Base-by-base conservation (phyloP, 176 grass and related monocot species). In the Ensete glaucum region DNA sequence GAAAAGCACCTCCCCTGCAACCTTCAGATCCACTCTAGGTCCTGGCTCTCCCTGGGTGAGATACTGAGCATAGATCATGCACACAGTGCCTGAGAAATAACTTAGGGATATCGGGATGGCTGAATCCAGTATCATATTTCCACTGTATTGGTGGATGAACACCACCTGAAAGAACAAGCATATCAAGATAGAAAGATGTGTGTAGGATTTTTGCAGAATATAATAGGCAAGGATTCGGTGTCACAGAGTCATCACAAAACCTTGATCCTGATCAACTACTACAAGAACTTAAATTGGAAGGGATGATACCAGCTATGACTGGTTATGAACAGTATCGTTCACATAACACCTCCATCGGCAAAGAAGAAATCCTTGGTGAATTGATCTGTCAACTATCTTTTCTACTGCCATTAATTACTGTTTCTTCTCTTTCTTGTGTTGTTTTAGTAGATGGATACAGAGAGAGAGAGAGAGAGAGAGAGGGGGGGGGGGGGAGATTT, bases 71-170 rank as follows among this genome's bases (percentile, higher is more conserved):
- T 90, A 82, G 73, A 92, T 79, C 79, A 90, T 82, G 66, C 52
- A 72, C 6, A 15, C 21, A n/a, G 87, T 81, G 83, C 15, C 77
- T 16, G 76, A 24, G 1, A 96, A 56, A 58, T 96, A 92, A 79
- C 85, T 83, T 19, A 70, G 58, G 16, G 77, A 55, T 75, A 96
- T 88, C 10, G 73, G 1, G n/a, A 76, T 11, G 57, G 81, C 73
- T 17, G 81, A 78, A 50, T 70, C 75, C 1, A 90, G 26, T 29
- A 76, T 71, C 78, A 96, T 83, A 13, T 80, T 79, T 0, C 87
- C 78, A 25, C 85, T 90, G 71, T 81, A 96, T 26, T 74, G 81
- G 26, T 92, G 93, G 5, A 96, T 54, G 76, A 88, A 90, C 20
- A 92, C 22, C 12, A 88, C 85, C 88, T 89, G 16, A 1, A 53